phyloP scores from a whole-genome alignment of 1,284 basidiomycete genomes.

The Malassezia pachydermatis region DNA sequence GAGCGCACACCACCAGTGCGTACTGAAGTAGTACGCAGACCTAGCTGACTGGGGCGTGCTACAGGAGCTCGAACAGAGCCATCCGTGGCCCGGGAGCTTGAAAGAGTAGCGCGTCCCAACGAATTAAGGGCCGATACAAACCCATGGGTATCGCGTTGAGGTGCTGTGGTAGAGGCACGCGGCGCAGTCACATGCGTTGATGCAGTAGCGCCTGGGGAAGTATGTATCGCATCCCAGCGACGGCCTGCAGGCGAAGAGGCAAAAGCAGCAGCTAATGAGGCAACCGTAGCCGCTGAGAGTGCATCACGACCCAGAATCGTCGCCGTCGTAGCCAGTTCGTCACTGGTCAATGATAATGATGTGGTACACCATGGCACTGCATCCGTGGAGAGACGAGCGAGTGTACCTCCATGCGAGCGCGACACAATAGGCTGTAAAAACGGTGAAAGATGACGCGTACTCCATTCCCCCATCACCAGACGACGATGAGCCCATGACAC shows the following conservation, averaged over 20 bases:
- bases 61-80: background rate
- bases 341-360: background rate
- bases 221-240: no score
- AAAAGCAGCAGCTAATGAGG: background rate
- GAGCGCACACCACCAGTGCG: no score
- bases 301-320: background rate
- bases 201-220: no score
- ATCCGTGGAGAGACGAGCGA: no score
- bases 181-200: no score
- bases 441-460: conserved; percentile 21
- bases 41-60: background rate
- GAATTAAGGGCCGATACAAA: conserved; percentile 9
- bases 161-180: no score
- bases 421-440: conserved; percentile 23
- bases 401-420: conserved; percentile 1
- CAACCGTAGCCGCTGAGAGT: background rate
- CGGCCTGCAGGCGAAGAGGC: background rate
- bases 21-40: no score
- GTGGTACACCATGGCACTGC: conserved; percentile 4
- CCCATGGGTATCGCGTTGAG: background rate
- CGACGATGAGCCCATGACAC: conserved; percentile 50
- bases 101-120: background rate
- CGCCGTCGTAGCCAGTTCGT: background rate
- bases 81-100: background rate
- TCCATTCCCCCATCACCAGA: conserved; percentile 24